Base-by-base conservation (phyloP, 2,329 filamentous ascomycete species). In the Trichoderma sp. region DNA sequence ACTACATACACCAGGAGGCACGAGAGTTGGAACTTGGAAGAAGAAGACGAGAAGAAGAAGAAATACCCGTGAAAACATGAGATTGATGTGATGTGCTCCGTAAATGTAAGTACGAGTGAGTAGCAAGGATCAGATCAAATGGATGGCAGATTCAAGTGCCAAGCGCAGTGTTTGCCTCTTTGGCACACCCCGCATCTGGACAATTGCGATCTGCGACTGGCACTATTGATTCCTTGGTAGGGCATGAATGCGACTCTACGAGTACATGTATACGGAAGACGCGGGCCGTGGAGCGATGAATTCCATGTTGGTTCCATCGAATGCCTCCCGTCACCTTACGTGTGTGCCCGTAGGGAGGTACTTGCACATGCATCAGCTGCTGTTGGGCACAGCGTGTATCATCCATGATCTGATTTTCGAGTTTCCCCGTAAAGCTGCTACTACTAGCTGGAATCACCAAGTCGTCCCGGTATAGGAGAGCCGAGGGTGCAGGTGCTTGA, bases 131-230 rank as follows among this genome's bases (percentile, higher is more conserved):
- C 9, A n/a, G 43, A 47, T 21, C 12, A 12, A 53, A 30, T 30
- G 47, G 5, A 39, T 58, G 56, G 51, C 28, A n/a, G 11, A 58
- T 32, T 14, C 3, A 43, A 39, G 24, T 58, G 51, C 51, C 64
- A 67, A 67, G 51, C 51, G 28, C 28, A 47, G 66, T 53, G 36
- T 28, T 68, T 58, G 51, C 57, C 39, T 18, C 34, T 57, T 51
- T 69, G 66, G 36, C 28, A 30, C 43, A 63, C 67, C 67, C 67
- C 67, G 67, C 67, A 70, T 70, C 57, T 51, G 39, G 34, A 47
- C 39, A 53, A 62, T 70, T 51, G 36, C 39, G 56, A 60, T 70
- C 57, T 70, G 39, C 66, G 57, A 28, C 36, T 32, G 26, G 66
- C 39, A 60, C 34, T 32, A 60, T 69, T 60, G 51, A 60, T 30